A percentile compares a stretch with the other conserved stretches of the same genome.
Evolutionary conservation across 768 basidiomycete genomes (phyloP).

Genomic region (Boletus reticuloceps): DNA sequence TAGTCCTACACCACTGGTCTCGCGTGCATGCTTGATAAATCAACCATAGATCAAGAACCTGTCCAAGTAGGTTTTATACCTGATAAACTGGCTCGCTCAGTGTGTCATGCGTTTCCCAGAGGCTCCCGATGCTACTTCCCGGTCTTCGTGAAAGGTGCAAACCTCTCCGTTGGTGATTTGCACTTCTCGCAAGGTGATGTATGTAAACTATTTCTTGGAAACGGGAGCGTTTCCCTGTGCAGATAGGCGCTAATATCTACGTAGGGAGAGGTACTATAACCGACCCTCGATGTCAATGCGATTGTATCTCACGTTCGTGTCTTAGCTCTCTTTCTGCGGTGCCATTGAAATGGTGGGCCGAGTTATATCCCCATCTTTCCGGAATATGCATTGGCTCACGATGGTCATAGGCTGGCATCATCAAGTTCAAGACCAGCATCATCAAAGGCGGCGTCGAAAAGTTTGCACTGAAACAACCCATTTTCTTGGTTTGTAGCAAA

Average conservation of each 20-base stretch:
- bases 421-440: conserved; percentile 69
- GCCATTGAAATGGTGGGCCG: conserved; percentile 67
- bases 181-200: conserved; percentile 82
- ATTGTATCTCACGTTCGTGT: background rate
- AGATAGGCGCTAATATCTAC: conserved; percentile 7
- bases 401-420: conserved; percentile 54
- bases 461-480: conserved; percentile 70
- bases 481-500: conserved; percentile 54
- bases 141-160: conserved; percentile 73
- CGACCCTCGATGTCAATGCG: background rate
- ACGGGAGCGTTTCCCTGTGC: background rate
- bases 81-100: background rate
- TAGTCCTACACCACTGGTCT: background rate
- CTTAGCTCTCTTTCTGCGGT: conserved; percentile 68
- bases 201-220: conserved; percentile 7
- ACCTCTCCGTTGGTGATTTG: conserved; percentile 73
- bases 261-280: conserved; percentile 52
- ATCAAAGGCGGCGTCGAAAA: conserved; percentile 75
- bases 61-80: conserved; percentile 41
- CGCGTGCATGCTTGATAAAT: background rate
- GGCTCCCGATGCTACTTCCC: conserved; percentile 76
- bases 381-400: background rate
- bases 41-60: conserved; percentile 66
- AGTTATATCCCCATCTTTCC: background rate
- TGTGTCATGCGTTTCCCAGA: conserved; percentile 23